A percentile compares a stretch with the other conserved stretches of the same genome.
These are phyloP conservation scores for Pichia sp. DNA, from an alignment of 1,139 yeast genomes.

Conservation along the genomic window DNA sequence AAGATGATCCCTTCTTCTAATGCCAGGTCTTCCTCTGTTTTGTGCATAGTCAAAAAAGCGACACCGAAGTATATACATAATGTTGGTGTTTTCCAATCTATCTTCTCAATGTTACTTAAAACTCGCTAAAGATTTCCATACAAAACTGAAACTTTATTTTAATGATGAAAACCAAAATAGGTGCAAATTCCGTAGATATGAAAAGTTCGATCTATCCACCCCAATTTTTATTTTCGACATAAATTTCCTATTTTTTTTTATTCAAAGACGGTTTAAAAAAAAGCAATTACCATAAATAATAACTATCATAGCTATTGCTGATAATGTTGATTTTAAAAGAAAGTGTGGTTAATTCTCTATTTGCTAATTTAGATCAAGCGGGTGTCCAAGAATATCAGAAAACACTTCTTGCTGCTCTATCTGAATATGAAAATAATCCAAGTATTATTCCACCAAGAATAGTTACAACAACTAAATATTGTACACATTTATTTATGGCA, in stretches of 20 bases:
- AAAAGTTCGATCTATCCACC: too few relatives aligned
- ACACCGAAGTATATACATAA: neutral
- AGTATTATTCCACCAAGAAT: conserved; percentile 35
- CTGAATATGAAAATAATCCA: conserved; percentile 29
- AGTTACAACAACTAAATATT: conserved; percentile 32
- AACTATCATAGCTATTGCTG: too few relatives aligned
- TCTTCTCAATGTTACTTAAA: neutral
- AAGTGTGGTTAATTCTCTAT: conserved; percentile 7
- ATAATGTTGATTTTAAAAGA: conserved; percentile 14
- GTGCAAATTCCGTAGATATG: too few relatives aligned
- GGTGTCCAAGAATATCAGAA: conserved; percentile 22
- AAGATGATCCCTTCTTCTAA: neutral
- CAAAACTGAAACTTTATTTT: too few relatives aligned
- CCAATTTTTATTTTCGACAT: too few relatives aligned
- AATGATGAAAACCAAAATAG: too few relatives aligned
- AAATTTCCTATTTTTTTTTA: too few relatives aligned
- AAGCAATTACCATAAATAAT: too few relatives aligned
- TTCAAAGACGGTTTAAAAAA: too few relatives aligned
- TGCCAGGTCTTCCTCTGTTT: neutral
- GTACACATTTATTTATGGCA: conserved; percentile 62
- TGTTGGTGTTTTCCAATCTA: neutral
- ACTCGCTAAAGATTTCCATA: too few relatives aligned
- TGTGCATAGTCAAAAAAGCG: neutral
- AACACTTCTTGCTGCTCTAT: conserved; percentile 24
- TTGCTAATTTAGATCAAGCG: conserved; percentile 1